phyloP scores from a whole-genome alignment of 2,329 filamentous ascomycete species.

The Metarhizium brunneum region DNA sequence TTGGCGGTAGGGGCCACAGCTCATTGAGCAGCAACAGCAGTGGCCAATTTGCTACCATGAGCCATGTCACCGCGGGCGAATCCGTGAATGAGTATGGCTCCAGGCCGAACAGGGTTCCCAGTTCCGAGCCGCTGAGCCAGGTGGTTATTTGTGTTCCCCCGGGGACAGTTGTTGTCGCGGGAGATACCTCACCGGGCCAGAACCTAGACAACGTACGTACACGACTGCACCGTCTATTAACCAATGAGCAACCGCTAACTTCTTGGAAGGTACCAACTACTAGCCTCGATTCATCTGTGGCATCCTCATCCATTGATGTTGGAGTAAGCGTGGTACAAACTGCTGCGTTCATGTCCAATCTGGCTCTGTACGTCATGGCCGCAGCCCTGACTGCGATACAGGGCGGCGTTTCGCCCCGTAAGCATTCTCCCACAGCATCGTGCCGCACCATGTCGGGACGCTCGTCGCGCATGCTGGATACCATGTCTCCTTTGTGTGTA shows the following conservation, averaged over 20 bases:
- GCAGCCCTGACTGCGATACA: background rate
- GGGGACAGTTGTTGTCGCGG: background rate
- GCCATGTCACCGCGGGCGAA: background rate
- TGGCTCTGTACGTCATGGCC: background rate
- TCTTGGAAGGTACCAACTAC: constrained; percentile 11
- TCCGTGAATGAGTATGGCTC: background rate
- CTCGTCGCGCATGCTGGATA: background rate
- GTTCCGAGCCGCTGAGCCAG: background rate
- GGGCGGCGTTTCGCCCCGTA: background rate
- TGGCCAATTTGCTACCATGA: background rate
- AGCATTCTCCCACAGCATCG: background rate
- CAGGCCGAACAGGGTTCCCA: background rate
- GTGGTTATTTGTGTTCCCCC: background rate
- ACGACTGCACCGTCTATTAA: background rate
- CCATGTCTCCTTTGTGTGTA: background rate
- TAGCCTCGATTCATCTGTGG: constrained; percentile 5
- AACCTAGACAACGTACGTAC: constrained; percentile 10
- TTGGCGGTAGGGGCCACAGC: constrained; percentile 1
- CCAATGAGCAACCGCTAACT: constrained; percentile 9
- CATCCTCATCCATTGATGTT: constrained; percentile 7
- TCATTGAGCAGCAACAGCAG: background rate
- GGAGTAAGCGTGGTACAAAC: constrained; percentile 4
- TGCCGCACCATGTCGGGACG: background rate
- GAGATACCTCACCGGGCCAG: background rate
- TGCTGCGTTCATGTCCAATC: background rate